Conservation (phyloP, 768 basidiomycete species). For the Termitomyces heimii region DNA sequence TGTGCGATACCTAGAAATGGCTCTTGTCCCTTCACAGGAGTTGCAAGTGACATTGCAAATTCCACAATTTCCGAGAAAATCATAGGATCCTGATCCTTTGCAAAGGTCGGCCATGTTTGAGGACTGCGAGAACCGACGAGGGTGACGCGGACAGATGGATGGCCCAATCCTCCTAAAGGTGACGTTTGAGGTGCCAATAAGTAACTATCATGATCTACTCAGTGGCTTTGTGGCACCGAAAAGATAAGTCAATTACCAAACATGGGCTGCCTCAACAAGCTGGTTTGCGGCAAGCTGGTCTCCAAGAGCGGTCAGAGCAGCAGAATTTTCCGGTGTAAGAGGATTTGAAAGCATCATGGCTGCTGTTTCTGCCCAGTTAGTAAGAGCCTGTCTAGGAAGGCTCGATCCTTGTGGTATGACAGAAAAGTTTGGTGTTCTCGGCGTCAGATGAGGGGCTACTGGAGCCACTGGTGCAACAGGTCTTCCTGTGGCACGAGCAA, state of each 20-base stretch:
- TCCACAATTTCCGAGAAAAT: constrained; percentile 89
- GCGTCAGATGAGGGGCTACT: constrained; percentile 24
- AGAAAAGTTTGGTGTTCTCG: constrained; percentile 49
- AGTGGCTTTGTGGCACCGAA: not conserved
- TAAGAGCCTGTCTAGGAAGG: constrained; percentile 58
- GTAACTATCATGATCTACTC: constrained; percentile 46
- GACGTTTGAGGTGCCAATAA: constrained; percentile 82
- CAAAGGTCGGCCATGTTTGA: constrained; percentile 39
- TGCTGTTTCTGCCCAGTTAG: constrained; percentile 80
- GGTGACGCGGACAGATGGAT: constrained; percentile 59
- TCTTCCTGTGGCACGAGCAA: constrained; percentile 35
- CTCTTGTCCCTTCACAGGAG: constrained; percentile 79
- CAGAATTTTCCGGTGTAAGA: constrained; percentile 59
- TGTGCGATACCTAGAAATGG: constrained; percentile 76
- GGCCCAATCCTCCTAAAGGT: constrained; percentile 63
- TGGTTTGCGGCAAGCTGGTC: constrained; percentile 71
- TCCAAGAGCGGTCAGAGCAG: constrained; percentile 78
- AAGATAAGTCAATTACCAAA: constrained; percentile 57
- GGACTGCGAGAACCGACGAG: constrained; percentile 71
- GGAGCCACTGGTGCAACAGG: constrained; percentile 33
- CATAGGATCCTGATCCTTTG: constrained; percentile 66
- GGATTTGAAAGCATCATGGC: constrained; percentile 79
- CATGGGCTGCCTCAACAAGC: constrained; percentile 83
- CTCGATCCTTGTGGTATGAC: constrained; percentile 33
- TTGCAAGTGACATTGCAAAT: constrained; percentile 78